Percentiles rank a stretch among this genome's conserved stretches.
Evolutionary conservation across 192 early-diverging fungal genomes (phyloP).

Genomic region (Diversispora eburnea): DNA sequence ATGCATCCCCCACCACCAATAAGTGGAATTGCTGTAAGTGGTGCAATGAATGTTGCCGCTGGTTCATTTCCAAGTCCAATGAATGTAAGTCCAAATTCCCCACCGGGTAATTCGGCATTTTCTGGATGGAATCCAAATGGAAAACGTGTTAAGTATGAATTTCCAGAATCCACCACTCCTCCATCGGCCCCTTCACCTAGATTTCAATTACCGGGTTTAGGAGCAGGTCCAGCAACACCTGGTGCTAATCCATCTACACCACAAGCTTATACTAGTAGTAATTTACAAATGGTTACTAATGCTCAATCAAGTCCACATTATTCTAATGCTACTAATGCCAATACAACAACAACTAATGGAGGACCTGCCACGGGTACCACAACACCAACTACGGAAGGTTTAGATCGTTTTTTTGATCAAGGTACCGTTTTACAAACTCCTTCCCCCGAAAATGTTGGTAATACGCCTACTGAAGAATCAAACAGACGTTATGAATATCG

Average conservation of each 20-base stretch:
- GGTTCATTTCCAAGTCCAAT: conserved; percentile 29
- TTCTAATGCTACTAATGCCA: not conserved
- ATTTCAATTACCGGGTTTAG: conserved; percentile 23
- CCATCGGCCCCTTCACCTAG: conserved; percentile 17
- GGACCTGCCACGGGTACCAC: not conserved
- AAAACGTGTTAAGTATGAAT: conserved; percentile 28
- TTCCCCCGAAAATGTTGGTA: conserved; percentile 11
- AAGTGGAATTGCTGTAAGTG: conserved; percentile 9
- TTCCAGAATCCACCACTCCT: conserved; percentile 21
- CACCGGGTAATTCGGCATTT: conserved; percentile 20
- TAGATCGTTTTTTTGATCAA: conserved; percentile 24
- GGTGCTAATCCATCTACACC: conserved; percentile 17
- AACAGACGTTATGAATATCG: conserved; percentile 27
- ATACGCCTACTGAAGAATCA: conserved; percentile 11
- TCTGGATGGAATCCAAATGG: conserved; percentile 18
- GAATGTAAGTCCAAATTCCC: conserved; percentile 24
- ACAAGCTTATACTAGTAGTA: conserved; percentile 23
- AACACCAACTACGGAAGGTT: conserved; percentile 18
- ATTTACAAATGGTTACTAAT: conserved; percentile 26
- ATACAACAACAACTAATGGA: no score
- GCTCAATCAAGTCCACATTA: conserved; percentile 20
- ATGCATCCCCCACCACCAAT: conserved; percentile 30
- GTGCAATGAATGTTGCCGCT: conserved; percentile 24
- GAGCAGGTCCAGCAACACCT: conserved; percentile 8
- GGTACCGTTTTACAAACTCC: conserved; percentile 21